Base-by-base conservation (phyloP, 495 filamentous ascomycete genomes). In the Penicillium roqueforti region DNA sequence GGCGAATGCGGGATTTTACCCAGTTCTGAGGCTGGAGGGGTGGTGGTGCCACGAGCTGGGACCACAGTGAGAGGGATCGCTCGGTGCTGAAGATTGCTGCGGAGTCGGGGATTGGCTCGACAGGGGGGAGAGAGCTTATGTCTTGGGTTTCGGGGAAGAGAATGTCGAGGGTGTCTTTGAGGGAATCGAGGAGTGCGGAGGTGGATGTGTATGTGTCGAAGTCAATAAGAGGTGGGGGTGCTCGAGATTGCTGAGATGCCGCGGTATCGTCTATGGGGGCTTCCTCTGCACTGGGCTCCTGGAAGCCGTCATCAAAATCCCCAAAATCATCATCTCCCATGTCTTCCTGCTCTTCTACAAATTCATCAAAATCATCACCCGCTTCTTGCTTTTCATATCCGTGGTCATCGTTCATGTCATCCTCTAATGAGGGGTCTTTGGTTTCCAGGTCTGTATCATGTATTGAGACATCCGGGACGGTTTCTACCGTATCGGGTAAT, bases 21-120 rank as follows among this genome's bases (percentile, higher is more conserved):
- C 93, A 99, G 70, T 99, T 92, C 1, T 95, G 92, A 1, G 93
- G 95, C 66, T 95, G 91, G 25, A 97, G 82, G 3, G 93, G 91
- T 1, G 93, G 93, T 19, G 93, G 92, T 2, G 92, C 92, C 16
- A 95, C 87, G 28, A 99, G 85, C 72, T 99, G 95, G 26, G 91
- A 89, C 93, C 93, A 99, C 34, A 99, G 81, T 4, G 95, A 96
- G 57, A 87, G 82, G 58, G 88, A 92, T 47, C 83, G 80, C 57
- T 82, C 76, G 41, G 81, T 81, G 58, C 65, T 76, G 60, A 79
- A 79, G 54, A 77, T 76, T 53, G 75, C 73, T n/a, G 76, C 61
- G 20, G 63, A 60, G 58, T 76, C 73, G 22, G 63, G 64, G 52
- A 78, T 73, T 22, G 74, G 68, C 54, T 79, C 65, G 38, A 76